A percentile compares a stretch with the other conserved stretches of the same genome.
Evolutionary conservation across 345 rosid species (phyloP).

Genomic region (Syzygium aqueum): DNA sequence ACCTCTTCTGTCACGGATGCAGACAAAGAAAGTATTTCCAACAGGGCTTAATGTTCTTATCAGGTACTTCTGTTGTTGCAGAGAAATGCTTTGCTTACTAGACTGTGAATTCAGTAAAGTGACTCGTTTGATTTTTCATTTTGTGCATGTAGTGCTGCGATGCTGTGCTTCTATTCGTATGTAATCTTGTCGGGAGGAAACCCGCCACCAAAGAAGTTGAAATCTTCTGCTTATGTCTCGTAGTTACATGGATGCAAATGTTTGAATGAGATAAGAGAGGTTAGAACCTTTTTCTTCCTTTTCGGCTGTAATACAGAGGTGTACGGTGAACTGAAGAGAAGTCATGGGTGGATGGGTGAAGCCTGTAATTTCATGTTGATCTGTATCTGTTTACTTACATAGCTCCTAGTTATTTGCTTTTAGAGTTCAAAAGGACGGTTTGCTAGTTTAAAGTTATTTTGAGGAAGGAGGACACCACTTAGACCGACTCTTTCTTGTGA

Average conservation of each 20-base stretch:
- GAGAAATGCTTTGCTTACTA: neutral
- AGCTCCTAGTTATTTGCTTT: neutral
- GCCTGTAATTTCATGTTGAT: neutral
- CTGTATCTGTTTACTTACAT: neutral
- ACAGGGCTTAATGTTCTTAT: constrained; percentile 40
- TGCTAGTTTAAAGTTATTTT: neutral
- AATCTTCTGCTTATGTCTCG: constrained; percentile 23
- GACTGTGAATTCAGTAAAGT: neutral
- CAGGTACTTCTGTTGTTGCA: constrained; percentile 34
- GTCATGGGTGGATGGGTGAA: neutral
- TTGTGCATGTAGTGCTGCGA: constrained; percentile 49
- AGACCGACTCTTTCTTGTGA: neutral
- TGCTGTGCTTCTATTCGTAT: constrained; percentile 69
- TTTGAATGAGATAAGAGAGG: neutral
- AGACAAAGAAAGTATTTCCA: constrained; percentile 78
- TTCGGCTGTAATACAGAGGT: neutral
- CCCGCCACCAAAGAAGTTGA: constrained; percentile 90
- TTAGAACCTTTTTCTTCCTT: neutral
- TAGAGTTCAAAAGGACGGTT: neutral
- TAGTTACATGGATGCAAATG: constrained; percentile 9
- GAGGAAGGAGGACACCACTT: neutral
- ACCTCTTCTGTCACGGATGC: constrained; percentile 17
- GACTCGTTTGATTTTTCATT: neutral
- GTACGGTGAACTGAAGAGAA: neutral
- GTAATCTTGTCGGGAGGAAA: constrained; percentile 90